Evolutionary conservation across 352 stramenopile genomes (phyloP).

Genomic region (Thalassiosira sp.): DNA sequence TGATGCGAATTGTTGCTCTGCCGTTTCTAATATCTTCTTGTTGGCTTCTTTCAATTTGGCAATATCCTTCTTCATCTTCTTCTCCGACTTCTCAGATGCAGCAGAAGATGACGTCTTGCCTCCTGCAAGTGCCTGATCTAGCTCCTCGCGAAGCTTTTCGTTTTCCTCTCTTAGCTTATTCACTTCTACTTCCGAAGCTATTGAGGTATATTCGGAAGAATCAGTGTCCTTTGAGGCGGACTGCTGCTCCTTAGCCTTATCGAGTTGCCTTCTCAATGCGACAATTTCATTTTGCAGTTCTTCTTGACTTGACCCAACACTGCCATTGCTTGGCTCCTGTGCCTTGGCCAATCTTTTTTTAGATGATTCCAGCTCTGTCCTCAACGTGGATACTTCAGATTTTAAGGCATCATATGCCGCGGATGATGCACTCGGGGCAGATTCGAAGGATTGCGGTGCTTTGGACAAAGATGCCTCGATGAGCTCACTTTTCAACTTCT

Average conservation of each 20-base stretch:
- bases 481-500: conserved; percentile 22
- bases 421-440: background rate
- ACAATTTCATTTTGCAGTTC: conserved; percentile 27
- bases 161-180: conserved; percentile 38
- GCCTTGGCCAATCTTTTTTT: conserved; percentile 2
- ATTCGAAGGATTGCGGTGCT: background rate
- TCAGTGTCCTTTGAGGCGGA: conserved; percentile 9
- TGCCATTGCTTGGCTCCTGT: conserved; percentile 1
- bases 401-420: conserved; percentile 5
- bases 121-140: conserved; percentile 1
- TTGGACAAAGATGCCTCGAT: background rate
- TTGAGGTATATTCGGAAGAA: conserved; percentile 1
- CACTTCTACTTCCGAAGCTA: conserved; percentile 9
- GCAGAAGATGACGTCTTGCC: conserved; percentile 6
- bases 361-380: conserved; percentile 2
- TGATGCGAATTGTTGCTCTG: conserved; percentile 44
- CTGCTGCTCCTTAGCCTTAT: conserved; percentile 19
- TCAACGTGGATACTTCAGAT: background rate
- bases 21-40: conserved; percentile 49
- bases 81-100: too few species aligned
- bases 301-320: conserved; percentile 12
- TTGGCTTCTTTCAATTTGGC: conserved; percentile 52
- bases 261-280: conserved; percentile 27
- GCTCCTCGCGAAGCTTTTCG: conserved; percentile 24
- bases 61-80: conserved; percentile 41